Evolutionary conservation across 495 filamentous ascomycete genomes (phyloP).

Genomic region (Penicillium subrubescens): DNA sequence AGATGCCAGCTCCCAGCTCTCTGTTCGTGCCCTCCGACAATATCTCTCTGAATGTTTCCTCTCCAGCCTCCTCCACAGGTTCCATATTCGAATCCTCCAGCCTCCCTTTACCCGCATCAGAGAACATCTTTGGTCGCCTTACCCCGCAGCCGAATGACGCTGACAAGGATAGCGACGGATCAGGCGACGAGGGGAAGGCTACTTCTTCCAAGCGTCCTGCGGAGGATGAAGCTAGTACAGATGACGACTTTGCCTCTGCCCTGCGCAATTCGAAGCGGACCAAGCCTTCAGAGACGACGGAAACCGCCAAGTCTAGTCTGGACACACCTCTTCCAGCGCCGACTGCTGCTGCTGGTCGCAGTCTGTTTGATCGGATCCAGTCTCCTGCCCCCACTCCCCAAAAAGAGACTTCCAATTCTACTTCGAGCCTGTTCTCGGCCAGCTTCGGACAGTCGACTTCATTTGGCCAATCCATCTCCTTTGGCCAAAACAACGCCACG

Average conservation of each 20-base stretch:
- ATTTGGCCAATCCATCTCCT: not conserved
- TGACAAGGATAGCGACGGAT: slow-evolving; percentile 31
- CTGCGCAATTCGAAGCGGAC: slow-evolving; percentile 25
- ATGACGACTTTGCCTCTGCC: slow-evolving; percentile 27
- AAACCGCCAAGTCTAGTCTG: slow-evolving; percentile 36
- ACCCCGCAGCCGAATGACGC: slow-evolving; percentile 37
- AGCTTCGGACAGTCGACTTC: slow-evolving; percentile 2
- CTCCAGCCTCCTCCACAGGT: slow-evolving; percentile 15
- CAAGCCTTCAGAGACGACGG: slow-evolving; percentile 23
- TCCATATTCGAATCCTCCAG: slow-evolving; percentile 30
- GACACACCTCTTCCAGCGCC: slow-evolving; percentile 29
- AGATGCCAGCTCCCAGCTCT: slow-evolving; percentile 8
- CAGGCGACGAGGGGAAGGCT: slow-evolving; percentile 28
- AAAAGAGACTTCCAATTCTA: slow-evolving; percentile 24
- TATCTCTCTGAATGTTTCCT: slow-evolving; percentile 8
- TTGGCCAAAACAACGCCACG: slow-evolving; percentile 14
- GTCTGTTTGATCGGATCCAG: slow-evolving; percentile 61
- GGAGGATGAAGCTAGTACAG: slow-evolving; percentile 27
- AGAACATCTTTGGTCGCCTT: slow-evolving; percentile 66
- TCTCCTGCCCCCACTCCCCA: slow-evolving; percentile 26
- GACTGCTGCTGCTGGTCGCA: slow-evolving; percentile 42
- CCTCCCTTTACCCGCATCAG: slow-evolving; percentile 31
- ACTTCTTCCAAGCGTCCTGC: slow-evolving; percentile 23
- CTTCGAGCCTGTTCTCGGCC: slow-evolving; percentile 30
- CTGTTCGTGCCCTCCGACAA: slow-evolving; percentile 15